Base-by-base conservation (phyloP, 2,329 filamentous ascomycete genomes). In the Trichoderma breve region DNA sequence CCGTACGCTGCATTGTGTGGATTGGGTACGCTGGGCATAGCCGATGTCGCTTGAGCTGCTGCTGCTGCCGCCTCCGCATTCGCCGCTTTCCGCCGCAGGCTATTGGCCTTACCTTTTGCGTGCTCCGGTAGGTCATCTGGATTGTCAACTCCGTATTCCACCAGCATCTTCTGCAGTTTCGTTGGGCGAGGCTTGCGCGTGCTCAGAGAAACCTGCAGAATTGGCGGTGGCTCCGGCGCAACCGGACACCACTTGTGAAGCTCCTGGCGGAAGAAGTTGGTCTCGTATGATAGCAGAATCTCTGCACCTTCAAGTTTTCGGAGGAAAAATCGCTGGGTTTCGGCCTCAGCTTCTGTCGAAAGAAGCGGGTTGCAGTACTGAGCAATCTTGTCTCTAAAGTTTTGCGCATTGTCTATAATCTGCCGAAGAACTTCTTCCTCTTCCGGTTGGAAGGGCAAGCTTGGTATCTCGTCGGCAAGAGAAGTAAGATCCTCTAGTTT, bases 301-400 rank as follows among this genome's bases (percentile, higher is more conserved):
- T 99, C 96, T 1, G 96, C 95, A 3, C 96, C 96, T 82, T 99
- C 96, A 69, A 99, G 94, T 83, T 99, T 99, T 71, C 96, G 93
- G 53, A 99, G 86, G 77, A 97, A 98, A 82, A 99, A 99, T 6
- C 97, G 90, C 81, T 98, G 92, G 0, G 93, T 95, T 70, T 94
- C 93, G 9, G 94, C 91, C 79, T 98, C 95, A 55, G 95, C 93
- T 12, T 92, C 90, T 0, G 93, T 97, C 1, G 91, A 91, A 79
- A 94, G 89, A 26, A 94, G 84, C 2, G 93, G 92, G 78, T 94
- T 96, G 80, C 95, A 95, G 79, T 93, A 95, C 5, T 89, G 87
- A 14, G 90, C 86, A 70, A 99, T 91, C 77, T 94, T 95, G 36
- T 93, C 90, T 61, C 95, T 90, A 83, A 98, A 99, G 3, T 89